These are phyloP conservation scores for Haplographium delicatum DNA, from an alignment of 495 filamentous ascomycete genomes.

Conservation along the genomic window DNA sequence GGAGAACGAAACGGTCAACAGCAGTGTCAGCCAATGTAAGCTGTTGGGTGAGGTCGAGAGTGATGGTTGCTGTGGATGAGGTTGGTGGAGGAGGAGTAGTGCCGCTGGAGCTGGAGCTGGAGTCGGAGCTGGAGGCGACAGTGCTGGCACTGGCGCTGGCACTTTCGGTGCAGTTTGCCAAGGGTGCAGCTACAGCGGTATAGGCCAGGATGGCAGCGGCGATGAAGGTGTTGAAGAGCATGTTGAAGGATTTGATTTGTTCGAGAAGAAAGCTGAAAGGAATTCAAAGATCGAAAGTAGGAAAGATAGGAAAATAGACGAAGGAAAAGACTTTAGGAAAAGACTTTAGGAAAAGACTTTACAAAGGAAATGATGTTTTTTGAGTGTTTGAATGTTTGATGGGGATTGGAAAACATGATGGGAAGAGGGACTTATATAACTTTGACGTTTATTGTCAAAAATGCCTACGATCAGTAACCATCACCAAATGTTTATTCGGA, in stretches of 20 bases:
- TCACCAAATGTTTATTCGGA: not conserved
- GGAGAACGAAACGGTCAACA: slow-evolving; percentile 28
- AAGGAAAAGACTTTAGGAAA: slow-evolving; percentile 15
- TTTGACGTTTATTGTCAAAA: not conserved
- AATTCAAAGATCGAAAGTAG: slow-evolving; percentile 15
- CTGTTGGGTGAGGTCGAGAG: slow-evolving; percentile 17
- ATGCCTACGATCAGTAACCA: not conserved
- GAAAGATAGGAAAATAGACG: not conserved
- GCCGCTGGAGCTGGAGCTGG: not conserved
- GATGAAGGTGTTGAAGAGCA: slow-evolving; percentile 20
- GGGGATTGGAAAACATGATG: slow-evolving; percentile 3
- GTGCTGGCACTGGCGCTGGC: not conserved
- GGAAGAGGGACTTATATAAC: slow-evolving; percentile 5
- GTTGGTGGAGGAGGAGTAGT: not conserved
- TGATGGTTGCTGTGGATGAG: not conserved
- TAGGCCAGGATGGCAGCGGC: slow-evolving; percentile 21
- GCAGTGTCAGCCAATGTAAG: slow-evolving; percentile 24
- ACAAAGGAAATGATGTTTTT: slow-evolving; percentile 16
- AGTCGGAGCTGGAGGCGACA: not conserved
- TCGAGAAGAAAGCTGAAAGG: slow-evolving; percentile 7
- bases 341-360: slow-evolving; percentile 18
- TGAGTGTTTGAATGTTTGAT: slow-evolving; percentile 21
- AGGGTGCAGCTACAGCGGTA: slow-evolving; percentile 11
- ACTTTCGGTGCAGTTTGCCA: too few species aligned
- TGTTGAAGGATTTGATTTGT: slow-evolving; percentile 20